Evolutionary conservation across 192 early-diverging fungal species (phyloP), one percentile per base, ranked within the genome.

Genomic region (Backusella psychrophila): DNA sequence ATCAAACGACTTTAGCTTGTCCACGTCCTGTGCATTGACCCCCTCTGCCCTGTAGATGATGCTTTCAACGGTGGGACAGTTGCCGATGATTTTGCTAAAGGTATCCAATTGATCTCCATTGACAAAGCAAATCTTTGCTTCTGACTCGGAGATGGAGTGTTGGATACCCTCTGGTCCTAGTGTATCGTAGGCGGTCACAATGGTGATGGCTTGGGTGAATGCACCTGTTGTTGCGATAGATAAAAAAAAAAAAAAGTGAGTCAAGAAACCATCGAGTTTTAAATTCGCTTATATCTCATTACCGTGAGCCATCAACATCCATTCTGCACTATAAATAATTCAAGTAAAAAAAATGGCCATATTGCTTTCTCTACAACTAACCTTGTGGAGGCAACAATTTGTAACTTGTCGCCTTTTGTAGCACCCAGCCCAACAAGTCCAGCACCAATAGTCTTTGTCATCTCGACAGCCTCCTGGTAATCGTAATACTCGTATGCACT

Each of bases 111-210:
- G 85, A 38, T 94, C 91, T 4, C 87, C 89, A 76, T 90, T 90
- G 74, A 93, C 93, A 77, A 94, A 93, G 68, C 94, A 80, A 41
- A 88, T 85, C 4, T 78, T 74, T 26, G 92, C 89, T 75, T 91
- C 92, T n/a, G 91, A 83, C 80, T 97, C 93, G 71, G 93, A 90
- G 80, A 96, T 90, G 14, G 96, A 95, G 78, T 78, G 77, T 4
- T 74, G 31, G 35, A 97, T 88, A 21, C 93, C 93, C n/a, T 92
- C 91, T 49, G 90, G 89, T 44, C 95, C 96, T 68, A 97, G 88
- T 17, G 95, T 95, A 63, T 92, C 92, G 75, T 93, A 93, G n/a
- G 96, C 93, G 15, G 96, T 97, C 14, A 94, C 91, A 74, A 97
- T 92, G 66, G 90, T 86, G 71, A 94, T 73, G 35, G 68, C 84